Base-by-base conservation (phyloP, 148 eudicot species). In the Arctostaphylos glauca region DNA sequence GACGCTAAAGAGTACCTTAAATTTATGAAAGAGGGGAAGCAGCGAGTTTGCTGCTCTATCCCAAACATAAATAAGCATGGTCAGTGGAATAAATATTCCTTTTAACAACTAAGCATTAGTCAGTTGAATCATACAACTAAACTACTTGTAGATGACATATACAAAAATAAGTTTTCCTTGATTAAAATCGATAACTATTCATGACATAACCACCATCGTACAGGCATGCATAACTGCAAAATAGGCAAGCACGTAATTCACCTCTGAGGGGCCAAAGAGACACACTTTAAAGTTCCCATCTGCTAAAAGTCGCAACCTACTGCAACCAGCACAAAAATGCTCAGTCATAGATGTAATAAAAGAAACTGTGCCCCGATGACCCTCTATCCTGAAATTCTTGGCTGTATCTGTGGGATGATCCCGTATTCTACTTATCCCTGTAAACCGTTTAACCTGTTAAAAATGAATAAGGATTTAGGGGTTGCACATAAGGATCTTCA, bases 251-350 rank as follows among this genome's bases (percentile, higher is more conserved):
- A 81, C 81, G 25, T 43, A 82, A 75, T 9, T 84, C 85, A 92
- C 97, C 98, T 96, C 98, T 64, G 98, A 92, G 50, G 98, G 92
- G 14, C 98, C 98, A 90, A 96, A 96, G 18, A 96, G 94, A 81
- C 98, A 96, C 60, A 96, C 98, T 94, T 96, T 96, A 50, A 96
- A 92, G 84, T 93, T 96, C 68, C 98, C 98, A 87, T 96, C 98
- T 25, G 98, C 98, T 83, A 96, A 85, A 85, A 96, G 91, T 70
- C 98, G 92, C 85, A 96, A 80, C 78, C 98, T 91, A 76, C 94
- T 96, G 90, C 98, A 96, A 74, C 98, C 93, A 79, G 91, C 92
- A 87, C 98, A 96, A 71, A 96, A 96, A 83, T 96, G 98, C 88
- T 96, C 95, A 2, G 98, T 96, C 98, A 96, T 96, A 50, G 98